phyloP scores from a whole-genome alignment of 371 early-diverging fungal genomes.

The Zopfochytrium polystomum region DNA sequence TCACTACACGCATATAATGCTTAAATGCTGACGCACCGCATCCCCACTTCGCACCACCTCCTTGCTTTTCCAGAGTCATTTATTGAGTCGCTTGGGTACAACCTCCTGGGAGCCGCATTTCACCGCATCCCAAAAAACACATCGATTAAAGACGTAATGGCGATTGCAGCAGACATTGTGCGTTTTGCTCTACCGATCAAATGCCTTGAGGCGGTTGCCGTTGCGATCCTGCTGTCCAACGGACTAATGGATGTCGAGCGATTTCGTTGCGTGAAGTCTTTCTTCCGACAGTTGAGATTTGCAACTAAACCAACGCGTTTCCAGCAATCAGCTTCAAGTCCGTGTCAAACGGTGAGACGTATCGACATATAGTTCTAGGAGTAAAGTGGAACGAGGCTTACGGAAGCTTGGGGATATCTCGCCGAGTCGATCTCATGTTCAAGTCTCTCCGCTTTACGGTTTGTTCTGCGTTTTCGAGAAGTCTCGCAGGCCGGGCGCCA shows the following conservation, averaged over 20 bases:
- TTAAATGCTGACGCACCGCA: neutral
- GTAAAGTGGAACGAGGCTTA: conserved; percentile 25
- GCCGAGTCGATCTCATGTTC: conserved; percentile 37
- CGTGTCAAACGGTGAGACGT: conserved; percentile 19
- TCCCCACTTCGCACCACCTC: no score
- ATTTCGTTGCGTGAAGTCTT: conserved; percentile 8
- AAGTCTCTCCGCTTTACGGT: conserved; percentile 32
- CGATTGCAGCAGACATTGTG: conserved; percentile 30
- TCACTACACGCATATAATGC: neutral
- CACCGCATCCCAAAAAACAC: conserved; percentile 31
- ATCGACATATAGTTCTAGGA: conserved; percentile 45
- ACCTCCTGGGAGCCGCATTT: conserved; percentile 30
- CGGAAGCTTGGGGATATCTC: conserved; percentile 43
- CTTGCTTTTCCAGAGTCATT: conserved; percentile 24
- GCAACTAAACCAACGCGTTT: neutral
- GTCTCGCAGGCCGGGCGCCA: neutral
- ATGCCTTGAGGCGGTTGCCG: conserved; percentile 45
- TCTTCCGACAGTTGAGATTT: conserved; percentile 6
- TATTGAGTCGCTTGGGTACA: conserved; percentile 19
- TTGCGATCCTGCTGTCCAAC: conserved; percentile 30
- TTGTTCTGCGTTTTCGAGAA: neutral
- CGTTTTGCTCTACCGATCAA: conserved; percentile 41
- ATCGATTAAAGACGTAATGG: conserved; percentile 23
- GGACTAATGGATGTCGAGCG: conserved; percentile 18
- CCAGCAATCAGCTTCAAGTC: conserved; percentile 41